phyloP scores from a whole-genome alignment of 768 basidiomycete species.

The Suillus clintonianus region DNA sequence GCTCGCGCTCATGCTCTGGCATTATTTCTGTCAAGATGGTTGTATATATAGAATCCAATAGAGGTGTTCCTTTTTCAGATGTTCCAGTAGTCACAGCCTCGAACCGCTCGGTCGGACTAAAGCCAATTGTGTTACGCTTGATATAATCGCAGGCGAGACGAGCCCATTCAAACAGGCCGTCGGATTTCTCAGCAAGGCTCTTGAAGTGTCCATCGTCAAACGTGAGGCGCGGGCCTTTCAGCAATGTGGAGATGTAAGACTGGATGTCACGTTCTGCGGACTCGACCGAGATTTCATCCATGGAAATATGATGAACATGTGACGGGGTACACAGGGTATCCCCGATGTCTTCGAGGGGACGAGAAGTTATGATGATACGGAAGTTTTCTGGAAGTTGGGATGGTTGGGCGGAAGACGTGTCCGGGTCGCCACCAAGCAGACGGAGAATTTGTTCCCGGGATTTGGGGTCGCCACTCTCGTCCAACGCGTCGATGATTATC shows the following conservation, averaged over 20 bases:
- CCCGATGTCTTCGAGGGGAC: slow-evolving; percentile 7
- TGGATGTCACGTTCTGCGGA: slow-evolving; percentile 4
- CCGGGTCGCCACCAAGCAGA: background rate
- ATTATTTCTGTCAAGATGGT: slow-evolving; percentile 1
- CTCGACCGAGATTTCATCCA: background rate
- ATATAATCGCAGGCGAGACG: slow-evolving; percentile 11
- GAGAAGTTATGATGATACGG: slow-evolving; percentile 18
- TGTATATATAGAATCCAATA: slow-evolving; percentile 5
- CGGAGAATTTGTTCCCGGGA: slow-evolving; percentile 15
- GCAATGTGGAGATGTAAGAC: background rate
- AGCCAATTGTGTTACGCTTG: background rate
- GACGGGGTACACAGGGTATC: slow-evolving; percentile 1
- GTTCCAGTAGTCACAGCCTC: background rate
- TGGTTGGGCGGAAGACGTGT: background rate
- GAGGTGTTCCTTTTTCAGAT: background rate
- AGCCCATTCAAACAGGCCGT: slow-evolving; percentile 10
- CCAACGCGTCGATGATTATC: slow-evolving; percentile 26
- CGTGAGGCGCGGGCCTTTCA: background rate
- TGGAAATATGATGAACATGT: background rate
- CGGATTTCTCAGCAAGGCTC: background rate
- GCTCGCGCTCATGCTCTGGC: background rate
- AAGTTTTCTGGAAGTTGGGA: slow-evolving; percentile 6
- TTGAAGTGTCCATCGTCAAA: background rate
- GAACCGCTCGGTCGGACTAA: background rate
- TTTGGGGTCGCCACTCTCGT: slow-evolving; percentile 13